Evolutionary conservation across 176 grass and related monocot genomes (phyloP), one percentile per base, ranked within the genome.

Genomic region (Carex kokanica): DNA sequence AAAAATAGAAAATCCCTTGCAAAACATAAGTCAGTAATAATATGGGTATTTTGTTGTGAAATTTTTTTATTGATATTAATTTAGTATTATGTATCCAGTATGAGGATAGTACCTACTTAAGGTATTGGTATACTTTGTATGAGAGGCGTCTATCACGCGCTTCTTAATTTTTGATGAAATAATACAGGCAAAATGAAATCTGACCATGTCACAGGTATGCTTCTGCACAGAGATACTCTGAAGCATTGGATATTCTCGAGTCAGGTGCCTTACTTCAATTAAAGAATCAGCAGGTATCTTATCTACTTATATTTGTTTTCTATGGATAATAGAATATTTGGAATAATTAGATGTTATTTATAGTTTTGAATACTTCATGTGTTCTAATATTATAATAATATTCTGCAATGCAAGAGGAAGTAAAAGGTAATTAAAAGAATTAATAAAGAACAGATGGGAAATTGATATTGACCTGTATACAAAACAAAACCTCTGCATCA

Each of bases 221-320:
- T 71, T 59, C 93, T 88, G 90, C 74, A 63, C 88, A 95, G 81
- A 95, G 79, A 87, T 91, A 93, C 74, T 90, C 75, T 17, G 91
- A 95, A 90, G 89, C 93, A 68, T 86, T 98, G 82, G 93, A 98
- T 82, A 93, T 98, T 71, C 86, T 95, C 81, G 83, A 98, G 56
- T 90, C 93, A 57, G 96, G 96, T 36, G 86, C 93, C 89, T 81
- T 91, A 79, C 78, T 95, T 63, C 96, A 98, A 74, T 83, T 98
- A 81, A 95, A 98, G 84, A 89, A 98, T 78, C 89, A 85, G 60
- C 91, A 98, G 91, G 96, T 98, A 85, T 78, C 64, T 55, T 55
- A 53, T 54, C 13, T 6, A 78, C 25, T 56, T 32, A 78, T 83
- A 86, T 84, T 68, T 83, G 14, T 86, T 12, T 20, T 53, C 73